Percentiles rank a stretch among this genome's conserved stretches.
Conservation (phyloP, 352 stramenopile species). For the Blastocystis sp. region DNA sequence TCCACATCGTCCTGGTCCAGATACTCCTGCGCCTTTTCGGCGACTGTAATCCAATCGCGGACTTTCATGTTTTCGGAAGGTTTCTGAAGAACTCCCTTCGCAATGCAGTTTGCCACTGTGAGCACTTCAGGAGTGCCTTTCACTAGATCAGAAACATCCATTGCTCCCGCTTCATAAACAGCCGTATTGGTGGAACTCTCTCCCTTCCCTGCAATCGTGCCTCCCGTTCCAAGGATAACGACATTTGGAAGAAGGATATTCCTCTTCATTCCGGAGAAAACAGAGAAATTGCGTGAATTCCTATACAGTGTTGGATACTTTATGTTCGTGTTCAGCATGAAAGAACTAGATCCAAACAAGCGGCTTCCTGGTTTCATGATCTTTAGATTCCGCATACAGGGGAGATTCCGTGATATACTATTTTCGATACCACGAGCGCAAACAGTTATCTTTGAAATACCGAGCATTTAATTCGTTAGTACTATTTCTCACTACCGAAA, state of each 20-base stretch:
- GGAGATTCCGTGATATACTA: not conserved
- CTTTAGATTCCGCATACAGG: not conserved
- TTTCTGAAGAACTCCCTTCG: slow-evolving; percentile 50
- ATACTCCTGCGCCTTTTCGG: slow-evolving; percentile 21
- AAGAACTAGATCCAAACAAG: not conserved
- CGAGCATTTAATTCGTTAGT: not conserved
- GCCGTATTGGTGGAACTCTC: slow-evolving; percentile 35
- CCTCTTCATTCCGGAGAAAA: not conserved
- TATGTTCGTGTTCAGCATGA: not conserved
- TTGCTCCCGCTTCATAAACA: slow-evolving; percentile 51
- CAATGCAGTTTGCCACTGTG: slow-evolving; percentile 27
- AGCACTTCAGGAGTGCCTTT: slow-evolving; percentile 17
- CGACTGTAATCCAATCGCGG: slow-evolving; percentile 23
- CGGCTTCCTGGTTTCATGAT: not conserved
- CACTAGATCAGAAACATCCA: slow-evolving; percentile 28
- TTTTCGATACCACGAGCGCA: not conserved
- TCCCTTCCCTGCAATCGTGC: slow-evolving; percentile 51
- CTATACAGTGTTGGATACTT: not conserved
- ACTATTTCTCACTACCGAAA: too few relatives aligned
- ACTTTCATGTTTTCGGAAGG: slow-evolving; percentile 53
- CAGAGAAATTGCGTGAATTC: slow-evolving; percentile 7
- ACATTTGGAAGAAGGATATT: slow-evolving; percentile 16
- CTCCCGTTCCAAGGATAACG: slow-evolving; percentile 44
- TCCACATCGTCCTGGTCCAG: slow-evolving; percentile 45
- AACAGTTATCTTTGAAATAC: not conserved